A percentile compares a stretch with the other conserved stretches of the same genome.
These are phyloP conservation scores for Magnolia changhungtana DNA, from an alignment of 164 flowering plant genomes.

Conservation along the genomic window DNA sequence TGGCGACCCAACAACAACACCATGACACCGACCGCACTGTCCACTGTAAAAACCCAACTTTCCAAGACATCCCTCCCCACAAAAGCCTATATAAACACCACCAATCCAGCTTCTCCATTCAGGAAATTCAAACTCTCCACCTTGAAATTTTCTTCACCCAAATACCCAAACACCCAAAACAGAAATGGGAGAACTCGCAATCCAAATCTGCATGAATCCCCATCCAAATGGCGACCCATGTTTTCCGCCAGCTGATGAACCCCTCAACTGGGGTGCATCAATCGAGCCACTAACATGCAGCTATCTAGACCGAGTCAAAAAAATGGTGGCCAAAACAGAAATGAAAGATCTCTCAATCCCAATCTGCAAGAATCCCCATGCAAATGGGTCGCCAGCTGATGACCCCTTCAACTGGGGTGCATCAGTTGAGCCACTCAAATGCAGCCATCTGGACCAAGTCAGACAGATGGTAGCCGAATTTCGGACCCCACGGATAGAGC, in stretches of 20 bases:
- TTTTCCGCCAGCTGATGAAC: too few relatives aligned
- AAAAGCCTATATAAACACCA: neutral
- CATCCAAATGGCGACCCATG: too few relatives aligned
- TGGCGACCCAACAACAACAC: too few relatives aligned
- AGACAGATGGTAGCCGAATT: constrained; percentile 61
- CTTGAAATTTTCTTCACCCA: neutral
- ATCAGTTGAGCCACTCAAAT: constrained; percentile 47
- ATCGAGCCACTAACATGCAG: too few relatives aligned
- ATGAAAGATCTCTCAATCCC: neutral
- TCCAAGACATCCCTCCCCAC: neutral
- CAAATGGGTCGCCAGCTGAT: neutral
- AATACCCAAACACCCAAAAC: too few relatives aligned
- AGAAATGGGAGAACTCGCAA: too few relatives aligned
- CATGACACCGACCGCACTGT: neutral
- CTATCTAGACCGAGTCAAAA: too few relatives aligned
- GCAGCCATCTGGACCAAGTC: constrained; percentile 65
- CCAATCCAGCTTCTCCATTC: neutral
- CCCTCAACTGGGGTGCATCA: too few relatives aligned
- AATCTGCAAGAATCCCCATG: neutral
- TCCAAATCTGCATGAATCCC: too few relatives aligned
- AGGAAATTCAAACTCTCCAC: neutral
- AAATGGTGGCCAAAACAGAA: neutral
- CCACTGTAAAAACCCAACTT: neutral
- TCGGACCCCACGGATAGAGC: constrained; percentile 40
- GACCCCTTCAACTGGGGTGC: constrained; percentile 45